These are phyloP conservation scores for Pleurotus tuber-regium DNA, from an alignment of 768 basidiomycete species.

Conservation along the genomic window DNA sequence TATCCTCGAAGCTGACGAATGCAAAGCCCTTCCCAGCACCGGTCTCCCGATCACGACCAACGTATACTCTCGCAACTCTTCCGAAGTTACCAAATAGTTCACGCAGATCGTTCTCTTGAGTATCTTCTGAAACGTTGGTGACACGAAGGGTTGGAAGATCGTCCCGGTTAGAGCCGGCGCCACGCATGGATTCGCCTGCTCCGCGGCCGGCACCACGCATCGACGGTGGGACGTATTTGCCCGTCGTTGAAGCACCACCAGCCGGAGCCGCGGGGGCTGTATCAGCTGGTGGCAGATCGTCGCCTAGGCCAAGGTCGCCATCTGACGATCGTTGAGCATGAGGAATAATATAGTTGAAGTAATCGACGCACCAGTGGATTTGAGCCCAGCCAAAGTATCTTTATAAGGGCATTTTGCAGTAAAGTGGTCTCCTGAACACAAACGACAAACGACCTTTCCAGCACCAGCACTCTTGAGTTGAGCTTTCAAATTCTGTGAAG, in stretches of 20 bases:
- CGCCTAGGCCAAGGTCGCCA: neutral
- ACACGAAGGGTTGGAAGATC: slow-evolving; percentile 96
- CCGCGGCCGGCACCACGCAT: slow-evolving; percentile 74
- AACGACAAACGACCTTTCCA: slow-evolving; percentile 87
- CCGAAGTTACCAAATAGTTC: slow-evolving; percentile 89
- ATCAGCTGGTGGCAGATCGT: slow-evolving; percentile 33
- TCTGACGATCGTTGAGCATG: slow-evolving; percentile 15
- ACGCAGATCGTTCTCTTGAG: slow-evolving; percentile 89
- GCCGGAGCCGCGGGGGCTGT: slow-evolving; percentile 15
- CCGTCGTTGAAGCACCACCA: slow-evolving; percentile 36
- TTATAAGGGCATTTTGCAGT: slow-evolving; percentile 99
- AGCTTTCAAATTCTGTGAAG: slow-evolving; percentile 63
- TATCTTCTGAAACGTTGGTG: slow-evolving; percentile 95
- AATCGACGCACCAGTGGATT: slow-evolving; percentile 45
- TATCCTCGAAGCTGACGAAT: slow-evolving; percentile 93
- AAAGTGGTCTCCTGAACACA: slow-evolving; percentile 97
- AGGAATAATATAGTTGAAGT: neutral
- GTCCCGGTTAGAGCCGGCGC: slow-evolving; percentile 63
- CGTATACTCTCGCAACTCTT: slow-evolving; percentile 84
- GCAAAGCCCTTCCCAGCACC: slow-evolving; percentile 96
- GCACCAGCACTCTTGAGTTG: slow-evolving; percentile 72
- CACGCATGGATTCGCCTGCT: slow-evolving; percentile 74
- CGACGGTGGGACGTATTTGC: slow-evolving; percentile 94
- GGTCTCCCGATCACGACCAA: slow-evolving; percentile 93
- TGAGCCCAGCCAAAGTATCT: slow-evolving; percentile 82